Evolutionary conservation across 2,329 filamentous ascomycete genomes (phyloP), one percentile per base, ranked within the genome.

Genomic region (Tolypocladium ophioglossoides): DNA sequence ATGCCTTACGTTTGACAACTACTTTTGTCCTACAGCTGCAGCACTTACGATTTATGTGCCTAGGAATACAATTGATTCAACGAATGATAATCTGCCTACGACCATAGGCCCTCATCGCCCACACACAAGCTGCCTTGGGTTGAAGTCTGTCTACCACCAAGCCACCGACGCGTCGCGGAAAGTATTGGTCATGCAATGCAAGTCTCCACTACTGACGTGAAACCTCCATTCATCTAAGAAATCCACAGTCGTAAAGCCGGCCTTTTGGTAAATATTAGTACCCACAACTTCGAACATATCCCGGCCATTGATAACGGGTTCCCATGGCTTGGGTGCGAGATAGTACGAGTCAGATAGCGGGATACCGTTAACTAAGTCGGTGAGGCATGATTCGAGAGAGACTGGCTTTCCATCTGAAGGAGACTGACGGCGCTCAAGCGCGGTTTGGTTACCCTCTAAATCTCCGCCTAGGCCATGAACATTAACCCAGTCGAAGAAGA

Each of bases 121-220:
- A n/a, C n/a, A n/a, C n/a, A n/a, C n/a, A n/a, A n/a, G n/a, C n/a
- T n/a, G n/a, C n/a, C n/a, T n/a, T n/a, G n/a, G n/a, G n/a, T n/a
- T n/a, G n/a, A n/a, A 50, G 9, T 20, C 30, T 20, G 4, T 11
- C 38, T 51, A 46, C 61, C 61, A 62, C 57, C 61, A 60, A 16
- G 38, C 20, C 2, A 39, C 34, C n/a, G 35, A 40, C 18, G 54
- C 49, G 4, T 57, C 49, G 1, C 61, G 57, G 22, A 56, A 54
- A 3, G 56, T 57, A 30, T 64, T 64, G 11, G 61, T 58, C 6
- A 53, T 57, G 38, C 61, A 63, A 30, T 69, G 66, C 44, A 69
- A 52, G 20, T 68, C 66, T 1, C 66, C 66, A 4, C 39, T 30
- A 0, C 16, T 0, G 4, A 59, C 59, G 35, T 66, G 64, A 1